Conservation (phyloP, 306 rosid genomes). For the Cucumis cinereus region DNA sequence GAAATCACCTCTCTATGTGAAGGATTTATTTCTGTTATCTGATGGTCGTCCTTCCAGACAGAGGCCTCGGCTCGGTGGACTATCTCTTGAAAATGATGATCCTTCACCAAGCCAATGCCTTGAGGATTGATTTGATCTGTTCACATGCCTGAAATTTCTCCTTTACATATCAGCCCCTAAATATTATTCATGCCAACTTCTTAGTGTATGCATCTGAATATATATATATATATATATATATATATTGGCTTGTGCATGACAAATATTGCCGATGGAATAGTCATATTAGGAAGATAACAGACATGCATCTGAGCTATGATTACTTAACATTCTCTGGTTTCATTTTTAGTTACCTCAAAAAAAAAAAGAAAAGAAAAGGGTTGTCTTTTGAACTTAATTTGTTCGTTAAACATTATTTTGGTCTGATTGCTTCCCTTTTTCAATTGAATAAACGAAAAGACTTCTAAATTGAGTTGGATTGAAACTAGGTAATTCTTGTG, state of each 20-base stretch:
- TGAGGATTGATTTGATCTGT: not conserved
- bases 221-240: too few relatives aligned
- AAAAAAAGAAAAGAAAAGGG: not conserved
- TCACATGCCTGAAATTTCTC: not conserved
- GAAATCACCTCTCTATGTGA: not conserved
- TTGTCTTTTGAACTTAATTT: not conserved
- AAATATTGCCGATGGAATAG: not conserved
- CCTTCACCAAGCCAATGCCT: not conserved
- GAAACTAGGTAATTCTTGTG: not conserved
- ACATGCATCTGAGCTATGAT: not conserved
- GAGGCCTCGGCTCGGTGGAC: not conserved
- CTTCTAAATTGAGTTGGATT: too few relatives aligned
- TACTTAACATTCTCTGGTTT: not conserved
- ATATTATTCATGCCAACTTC: not conserved
- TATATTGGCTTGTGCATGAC: too few relatives aligned
- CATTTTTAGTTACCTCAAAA: not conserved
- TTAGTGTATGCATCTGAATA: not conserved
- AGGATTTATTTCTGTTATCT: not conserved
- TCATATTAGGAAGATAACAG: not conserved
- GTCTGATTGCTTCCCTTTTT: not conserved
- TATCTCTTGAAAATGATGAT: not conserved
- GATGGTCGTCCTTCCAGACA: not conserved
- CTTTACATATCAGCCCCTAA: not conserved
- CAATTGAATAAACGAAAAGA: not conserved
- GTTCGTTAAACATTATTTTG: not conserved